Conservation (phyloP, 345 rosid species). For the Stellera chamaejasme region DNA sequence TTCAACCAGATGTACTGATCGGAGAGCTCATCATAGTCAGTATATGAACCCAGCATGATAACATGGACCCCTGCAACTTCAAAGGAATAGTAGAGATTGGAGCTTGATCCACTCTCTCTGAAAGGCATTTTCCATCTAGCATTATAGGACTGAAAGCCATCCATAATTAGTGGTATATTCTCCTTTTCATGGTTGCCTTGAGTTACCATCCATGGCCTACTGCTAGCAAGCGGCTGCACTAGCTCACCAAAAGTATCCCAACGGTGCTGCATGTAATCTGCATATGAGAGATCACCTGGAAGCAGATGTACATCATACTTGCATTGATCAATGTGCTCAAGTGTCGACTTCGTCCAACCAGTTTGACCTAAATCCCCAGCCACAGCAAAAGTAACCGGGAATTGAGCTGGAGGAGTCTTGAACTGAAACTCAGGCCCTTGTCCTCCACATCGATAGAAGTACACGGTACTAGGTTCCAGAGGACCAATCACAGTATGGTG, state of each 20-base stretch:
- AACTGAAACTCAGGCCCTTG: conserved; percentile 80
- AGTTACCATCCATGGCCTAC: conserved; percentile 98
- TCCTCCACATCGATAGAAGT: conserved; percentile 78
- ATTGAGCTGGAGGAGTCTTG: conserved; percentile 69
- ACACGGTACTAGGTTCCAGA: conserved; percentile 46
- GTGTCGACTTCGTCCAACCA: conserved; percentile 91
- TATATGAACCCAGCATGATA: conserved; percentile 84
- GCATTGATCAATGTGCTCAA: conserved; percentile 73
- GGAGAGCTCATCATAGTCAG: conserved; percentile 55
- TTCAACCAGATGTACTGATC: conserved; percentile 81
- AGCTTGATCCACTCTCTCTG: conserved; percentile 79
- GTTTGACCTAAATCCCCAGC: conserved; percentile 97
- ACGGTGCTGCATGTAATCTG: conserved; percentile 69
- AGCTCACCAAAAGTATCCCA: conserved; percentile 95
- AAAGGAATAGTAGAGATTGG: conserved; percentile 91
- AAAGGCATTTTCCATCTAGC: conserved; percentile 96
- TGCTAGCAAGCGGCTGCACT: conserved; percentile 89
- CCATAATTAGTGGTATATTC: conserved; percentile 50
- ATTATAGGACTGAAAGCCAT: conserved; percentile 69
- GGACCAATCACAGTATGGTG: conserved; percentile 88
- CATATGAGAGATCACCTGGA: conserved; percentile 96
- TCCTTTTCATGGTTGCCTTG: conserved; percentile 92
- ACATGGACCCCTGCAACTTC: conserved; percentile 80
- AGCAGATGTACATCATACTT: conserved; percentile 72
- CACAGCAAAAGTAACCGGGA: conserved; percentile 82